A percentile compares a stretch with the other conserved stretches of the same genome.
phyloP scores from a whole-genome alignment of 352 stramenopile species.

The Globisporangium parvum region DNA sequence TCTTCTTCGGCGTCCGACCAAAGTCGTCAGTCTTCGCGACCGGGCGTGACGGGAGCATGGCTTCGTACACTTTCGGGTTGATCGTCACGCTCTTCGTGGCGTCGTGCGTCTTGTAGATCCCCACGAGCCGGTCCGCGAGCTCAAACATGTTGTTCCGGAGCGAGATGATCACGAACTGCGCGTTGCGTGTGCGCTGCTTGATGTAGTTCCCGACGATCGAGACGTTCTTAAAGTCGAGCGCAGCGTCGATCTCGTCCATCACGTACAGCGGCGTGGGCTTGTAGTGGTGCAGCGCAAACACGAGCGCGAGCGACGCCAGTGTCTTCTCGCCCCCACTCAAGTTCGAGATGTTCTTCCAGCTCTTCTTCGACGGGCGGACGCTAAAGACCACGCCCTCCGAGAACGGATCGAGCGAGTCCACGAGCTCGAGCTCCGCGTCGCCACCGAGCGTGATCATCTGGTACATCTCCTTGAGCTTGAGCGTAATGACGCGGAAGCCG shows the following conservation, averaged over 20 bases:
- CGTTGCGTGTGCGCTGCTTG: conserved; percentile 98
- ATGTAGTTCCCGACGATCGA: conserved; percentile 99
- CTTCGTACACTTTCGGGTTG: conserved; percentile 91
- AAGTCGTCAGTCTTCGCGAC: background rate
- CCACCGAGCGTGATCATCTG: conserved; percentile 97
- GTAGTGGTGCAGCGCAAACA: conserved; percentile 99
- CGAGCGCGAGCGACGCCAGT: conserved; percentile 96
- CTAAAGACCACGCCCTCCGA: conserved; percentile 99
- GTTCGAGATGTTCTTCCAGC: conserved; percentile 99
- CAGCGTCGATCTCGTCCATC: conserved; percentile 95
- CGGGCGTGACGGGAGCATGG: conserved; percentile 16
- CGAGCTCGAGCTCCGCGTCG: conserved; percentile 98
- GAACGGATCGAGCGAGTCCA: conserved; percentile 99
- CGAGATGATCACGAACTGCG: conserved; percentile 99
- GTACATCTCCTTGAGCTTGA: conserved; percentile 99
- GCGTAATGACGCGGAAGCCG: conserved; percentile 97
- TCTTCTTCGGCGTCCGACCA: conserved; percentile 14
- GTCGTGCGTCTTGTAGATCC: conserved; percentile 99
- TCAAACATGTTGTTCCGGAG: conserved; percentile 99
- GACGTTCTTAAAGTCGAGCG: conserved; percentile 99
- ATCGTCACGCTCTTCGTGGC: conserved; percentile 99
- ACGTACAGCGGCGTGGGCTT: conserved; percentile 99
- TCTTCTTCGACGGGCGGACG: conserved; percentile 99
- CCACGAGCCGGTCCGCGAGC: conserved; percentile 97
- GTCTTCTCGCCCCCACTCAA: conserved; percentile 99